phyloP scores from a whole-genome alignment of 192 early-diverging fungal genomes.

The Rhizoclosmatium globosum region DNA sequence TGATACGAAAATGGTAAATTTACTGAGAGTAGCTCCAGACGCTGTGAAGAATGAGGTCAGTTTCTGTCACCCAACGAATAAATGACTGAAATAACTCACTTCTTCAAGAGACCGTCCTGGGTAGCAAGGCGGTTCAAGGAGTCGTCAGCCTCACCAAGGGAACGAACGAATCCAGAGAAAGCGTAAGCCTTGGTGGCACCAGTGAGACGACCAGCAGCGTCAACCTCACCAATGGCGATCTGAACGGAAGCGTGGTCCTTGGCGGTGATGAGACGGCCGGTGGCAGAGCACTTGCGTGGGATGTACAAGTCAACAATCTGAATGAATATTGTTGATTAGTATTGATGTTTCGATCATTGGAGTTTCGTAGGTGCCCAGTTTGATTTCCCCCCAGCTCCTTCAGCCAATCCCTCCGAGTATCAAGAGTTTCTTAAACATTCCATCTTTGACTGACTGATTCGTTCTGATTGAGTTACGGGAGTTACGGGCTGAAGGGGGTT shows the following conservation, averaged over 20 bases:
- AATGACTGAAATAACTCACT: constrained; percentile 46
- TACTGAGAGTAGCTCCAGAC: constrained; percentile 53
- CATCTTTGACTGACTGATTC: too few species aligned
- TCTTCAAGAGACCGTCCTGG: constrained; percentile 71
- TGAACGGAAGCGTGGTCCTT: constrained; percentile 99
- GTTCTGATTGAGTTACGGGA: too few species aligned
- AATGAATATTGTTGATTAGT: not conserved
- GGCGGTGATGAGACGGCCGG: constrained; percentile 96
- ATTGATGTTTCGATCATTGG: not conserved
- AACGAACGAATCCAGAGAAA: constrained; percentile 91
- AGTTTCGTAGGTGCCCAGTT: not conserved
- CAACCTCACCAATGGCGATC: constrained; percentile 95
- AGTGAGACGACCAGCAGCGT: constrained; percentile 80
- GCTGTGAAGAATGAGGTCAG: constrained; percentile 25
- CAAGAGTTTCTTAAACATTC: too few species aligned
- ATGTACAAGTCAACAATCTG: constrained; percentile 90
- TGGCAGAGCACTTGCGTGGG: constrained; percentile 98
- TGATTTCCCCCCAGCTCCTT: too few species aligned
- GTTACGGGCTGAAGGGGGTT: too few species aligned
- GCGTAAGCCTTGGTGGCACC: constrained; percentile 86
- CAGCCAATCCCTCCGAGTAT: too few species aligned
- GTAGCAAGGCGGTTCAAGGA: constrained; percentile 93
- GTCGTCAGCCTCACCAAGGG: constrained; percentile 93
- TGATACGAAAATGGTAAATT: constrained; percentile 10
- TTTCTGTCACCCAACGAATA: not conserved